Percentiles rank a stretch among this genome's conserved stretches.
Evolutionary conservation across 2,329 filamentous ascomycete genomes (phyloP).

Genomic region (Chalaropsis ovoidea): DNA sequence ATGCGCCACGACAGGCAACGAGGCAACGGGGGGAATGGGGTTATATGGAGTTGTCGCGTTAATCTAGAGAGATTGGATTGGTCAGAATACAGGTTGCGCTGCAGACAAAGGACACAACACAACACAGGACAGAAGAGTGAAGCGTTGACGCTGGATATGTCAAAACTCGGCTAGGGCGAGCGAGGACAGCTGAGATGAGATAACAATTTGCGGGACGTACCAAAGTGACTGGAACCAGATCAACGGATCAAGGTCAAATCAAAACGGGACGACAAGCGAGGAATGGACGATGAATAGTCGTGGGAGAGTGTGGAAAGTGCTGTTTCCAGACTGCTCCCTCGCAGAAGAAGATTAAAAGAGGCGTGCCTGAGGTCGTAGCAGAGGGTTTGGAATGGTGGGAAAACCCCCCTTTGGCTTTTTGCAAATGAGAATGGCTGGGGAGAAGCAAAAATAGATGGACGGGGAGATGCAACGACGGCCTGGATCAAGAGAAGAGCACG

Average conservation of each 20-base stretch:
- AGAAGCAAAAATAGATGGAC: not conserved
- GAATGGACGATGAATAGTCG: slow-evolving; percentile 6
- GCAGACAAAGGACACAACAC: not conserved
- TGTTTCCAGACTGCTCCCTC: slow-evolving; percentile 2
- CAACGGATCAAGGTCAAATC: slow-evolving; percentile 5
- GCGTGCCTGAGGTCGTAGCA: not conserved
- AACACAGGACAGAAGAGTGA: not conserved
- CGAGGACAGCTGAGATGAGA: no score
- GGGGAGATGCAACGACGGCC: no score
- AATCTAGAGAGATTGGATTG: slow-evolving; percentile 7
- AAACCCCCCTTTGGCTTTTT: not conserved
- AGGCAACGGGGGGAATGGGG: not conserved
- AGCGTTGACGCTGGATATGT: not conserved
- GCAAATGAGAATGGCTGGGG: slow-evolving; percentile 23
- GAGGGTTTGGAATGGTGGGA: not conserved
- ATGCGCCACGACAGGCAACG: slow-evolving; percentile 25
- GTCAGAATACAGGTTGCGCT: not conserved
- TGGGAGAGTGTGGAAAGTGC: not conserved
- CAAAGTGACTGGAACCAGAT: slow-evolving; percentile 12
- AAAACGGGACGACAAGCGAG: slow-evolving; percentile 14
- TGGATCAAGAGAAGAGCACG: not conserved
- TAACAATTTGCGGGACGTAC: slow-evolving; percentile 9
- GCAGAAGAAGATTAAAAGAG: slow-evolving; percentile 2
- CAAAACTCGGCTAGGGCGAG: not conserved
- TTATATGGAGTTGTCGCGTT: not conserved